phyloP scores from a whole-genome alignment of 2,329 filamentous ascomycete genomes.

The Colletotrichum eremochloae region DNA sequence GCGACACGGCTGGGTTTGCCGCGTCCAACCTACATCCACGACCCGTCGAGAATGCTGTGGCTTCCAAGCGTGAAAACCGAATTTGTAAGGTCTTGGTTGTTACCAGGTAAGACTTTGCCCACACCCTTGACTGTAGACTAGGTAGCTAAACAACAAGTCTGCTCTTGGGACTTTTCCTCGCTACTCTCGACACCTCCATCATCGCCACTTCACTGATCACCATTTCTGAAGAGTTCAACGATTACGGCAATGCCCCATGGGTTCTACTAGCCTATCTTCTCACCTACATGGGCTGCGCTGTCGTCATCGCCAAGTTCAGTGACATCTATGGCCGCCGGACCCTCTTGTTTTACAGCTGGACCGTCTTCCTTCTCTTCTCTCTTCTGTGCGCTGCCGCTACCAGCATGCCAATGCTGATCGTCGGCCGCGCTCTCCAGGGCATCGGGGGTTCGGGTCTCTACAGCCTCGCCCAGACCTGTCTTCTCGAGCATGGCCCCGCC shows the following conservation, averaged over 20 bases:
- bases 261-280: conserved; percentile 68
- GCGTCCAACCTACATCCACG: conserved; percentile 12
- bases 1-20: conserved; percentile 43
- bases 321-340: conserved; percentile 70
- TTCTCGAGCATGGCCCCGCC: conserved; percentile 68
- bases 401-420: conserved; percentile 66
- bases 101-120: conserved; percentile 48
- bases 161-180: conserved; percentile 67
- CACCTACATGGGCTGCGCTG: conserved; percentile 70
- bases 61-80: neutral
- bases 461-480: conserved; percentile 68
- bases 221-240: conserved; percentile 65
- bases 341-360: conserved; percentile 64
- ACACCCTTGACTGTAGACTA: neutral
- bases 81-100: conserved; percentile 52
- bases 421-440: conserved; percentile 71
- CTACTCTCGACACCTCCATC: conserved; percentile 69
- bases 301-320: conserved; percentile 70
- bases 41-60: neutral
- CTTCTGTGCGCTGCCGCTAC: conserved; percentile 65
- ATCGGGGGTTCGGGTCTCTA: conserved; percentile 73
- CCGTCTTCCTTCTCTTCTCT: conserved; percentile 68
- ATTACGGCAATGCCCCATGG: conserved; percentile 67
- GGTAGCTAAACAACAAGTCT: conserved; percentile 33
- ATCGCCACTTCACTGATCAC: conserved; percentile 70